phyloP scores from a whole-genome alignment of 108 stramenopile species.

The Mediolabrus comicus region DNA sequence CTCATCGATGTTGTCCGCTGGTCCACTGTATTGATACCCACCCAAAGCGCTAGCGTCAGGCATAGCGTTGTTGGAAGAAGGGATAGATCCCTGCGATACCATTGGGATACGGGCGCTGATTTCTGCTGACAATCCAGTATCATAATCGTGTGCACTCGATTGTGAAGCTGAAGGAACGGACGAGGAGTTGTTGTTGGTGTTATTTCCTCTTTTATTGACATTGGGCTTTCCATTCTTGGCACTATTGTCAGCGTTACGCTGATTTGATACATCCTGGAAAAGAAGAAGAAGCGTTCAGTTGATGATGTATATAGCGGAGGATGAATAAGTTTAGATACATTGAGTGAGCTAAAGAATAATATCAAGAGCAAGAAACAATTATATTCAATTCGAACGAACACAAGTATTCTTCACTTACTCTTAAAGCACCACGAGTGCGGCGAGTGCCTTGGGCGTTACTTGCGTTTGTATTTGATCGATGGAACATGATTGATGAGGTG shows the following conservation, averaged over 20 bases:
- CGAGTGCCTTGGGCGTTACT: slow-evolving; percentile 20
- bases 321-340: not conserved
- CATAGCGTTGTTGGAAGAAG: slow-evolving; percentile 1
- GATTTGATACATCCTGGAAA: slow-evolving; percentile 47
- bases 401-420: slow-evolving; percentile 21
- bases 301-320: not conserved
- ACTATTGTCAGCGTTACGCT: not conserved
- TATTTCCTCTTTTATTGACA: slow-evolving; percentile 7
- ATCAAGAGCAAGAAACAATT: not conserved
- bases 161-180: not conserved
- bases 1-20: slow-evolving; percentile 92
- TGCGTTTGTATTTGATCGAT: slow-evolving; percentile 10
- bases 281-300: not conserved
- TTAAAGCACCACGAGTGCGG: slow-evolving; percentile 28
- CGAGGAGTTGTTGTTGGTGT: slow-evolving; percentile 11
- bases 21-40: slow-evolving; percentile 76
- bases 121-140: not conserved
- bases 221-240: not conserved
- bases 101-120: not conserved
- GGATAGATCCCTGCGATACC: not conserved
- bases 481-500: slow-evolving; percentile 17
- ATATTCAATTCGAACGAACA: not conserved
- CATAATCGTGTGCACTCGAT: not conserved
- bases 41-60: not conserved
- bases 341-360: not conserved